phyloP scores from a whole-genome alignment of 352 stramenopile species.

The Pythium apleroticum region DNA sequence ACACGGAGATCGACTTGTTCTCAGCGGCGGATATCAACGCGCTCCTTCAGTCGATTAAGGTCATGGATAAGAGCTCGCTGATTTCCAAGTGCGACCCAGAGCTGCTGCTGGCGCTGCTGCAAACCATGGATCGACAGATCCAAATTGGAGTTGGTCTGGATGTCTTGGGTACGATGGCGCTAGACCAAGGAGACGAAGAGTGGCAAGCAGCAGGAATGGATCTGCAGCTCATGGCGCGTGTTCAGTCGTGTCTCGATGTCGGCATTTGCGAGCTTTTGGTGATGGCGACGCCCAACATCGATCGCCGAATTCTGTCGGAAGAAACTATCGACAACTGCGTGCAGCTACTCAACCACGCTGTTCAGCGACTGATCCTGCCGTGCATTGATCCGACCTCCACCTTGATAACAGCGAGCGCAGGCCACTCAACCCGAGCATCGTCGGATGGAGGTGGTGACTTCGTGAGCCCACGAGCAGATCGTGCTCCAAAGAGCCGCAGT shows the following conservation, averaged over 20 bases:
- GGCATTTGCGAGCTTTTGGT: constrained; percentile 73
- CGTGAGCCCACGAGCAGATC: constrained; percentile 3
- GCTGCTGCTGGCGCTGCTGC: constrained; percentile 58
- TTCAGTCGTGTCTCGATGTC: constrained; percentile 57
- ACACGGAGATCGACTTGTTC: constrained; percentile 44
- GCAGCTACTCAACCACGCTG: constrained; percentile 54
- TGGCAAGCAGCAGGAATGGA: constrained; percentile 39
- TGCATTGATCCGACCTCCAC: constrained; percentile 62
- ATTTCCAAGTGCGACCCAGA: constrained; percentile 56
- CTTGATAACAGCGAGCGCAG: constrained; percentile 24
- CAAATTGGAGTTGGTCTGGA: constrained; percentile 32
- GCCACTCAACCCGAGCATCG: not conserved
- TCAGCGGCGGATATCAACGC: constrained; percentile 51
- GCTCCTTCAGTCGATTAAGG: constrained; percentile 62
- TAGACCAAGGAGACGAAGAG: constrained; percentile 35
- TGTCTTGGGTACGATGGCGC: constrained; percentile 31
- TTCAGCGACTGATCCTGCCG: constrained; percentile 61
- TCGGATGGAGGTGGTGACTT: constrained; percentile 1
- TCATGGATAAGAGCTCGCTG: constrained; percentile 63
- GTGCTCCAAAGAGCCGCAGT: constrained; percentile 6
- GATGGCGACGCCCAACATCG: constrained; percentile 66
- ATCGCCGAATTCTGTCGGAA: constrained; percentile 72
- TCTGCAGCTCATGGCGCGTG: constrained; percentile 31
- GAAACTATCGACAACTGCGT: constrained; percentile 85
- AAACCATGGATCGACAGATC: constrained; percentile 59